These are phyloP conservation scores for Torrubiellomyces zombiae DNA, from an alignment of 2,329 filamentous ascomycete genomes.

Conservation along the genomic window DNA sequence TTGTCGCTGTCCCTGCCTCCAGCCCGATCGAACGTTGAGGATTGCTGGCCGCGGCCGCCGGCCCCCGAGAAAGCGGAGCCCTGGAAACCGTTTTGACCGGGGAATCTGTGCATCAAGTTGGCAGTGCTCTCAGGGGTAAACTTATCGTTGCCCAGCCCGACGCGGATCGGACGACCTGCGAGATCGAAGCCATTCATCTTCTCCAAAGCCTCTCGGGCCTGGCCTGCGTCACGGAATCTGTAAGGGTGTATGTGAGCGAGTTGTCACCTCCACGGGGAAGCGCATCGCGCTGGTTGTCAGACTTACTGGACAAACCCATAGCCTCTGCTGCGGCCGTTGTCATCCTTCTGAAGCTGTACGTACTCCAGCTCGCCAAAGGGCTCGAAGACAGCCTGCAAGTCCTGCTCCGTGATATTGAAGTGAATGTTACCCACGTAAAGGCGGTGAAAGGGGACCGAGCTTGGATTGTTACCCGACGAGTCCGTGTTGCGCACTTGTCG, in stretches of 20 bases:
- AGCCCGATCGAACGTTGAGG: conserved; percentile 79
- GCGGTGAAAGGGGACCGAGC: conserved; percentile 87
- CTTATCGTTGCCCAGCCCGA: conserved; percentile 99
- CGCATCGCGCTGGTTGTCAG: background rate
- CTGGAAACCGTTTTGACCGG: conserved; percentile 67
- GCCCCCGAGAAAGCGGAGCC: conserved; percentile 83
- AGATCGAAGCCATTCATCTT: conserved; percentile 99
- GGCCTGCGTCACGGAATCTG: conserved; percentile 76
- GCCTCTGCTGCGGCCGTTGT: conserved; percentile 74
- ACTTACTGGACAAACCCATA: conserved; percentile 98
- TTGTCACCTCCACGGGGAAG: background rate
- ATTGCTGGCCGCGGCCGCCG: conserved; percentile 71
- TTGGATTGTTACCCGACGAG: conserved; percentile 49
- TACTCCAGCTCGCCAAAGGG: conserved; percentile 97
- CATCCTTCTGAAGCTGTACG: conserved; percentile 93
- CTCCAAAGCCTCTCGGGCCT: conserved; percentile 87
- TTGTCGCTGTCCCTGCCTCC: conserved; percentile 82
- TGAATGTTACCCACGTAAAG: conserved; percentile 99
- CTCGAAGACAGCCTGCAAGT: conserved; percentile 91
- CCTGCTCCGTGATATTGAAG: conserved; percentile 95
- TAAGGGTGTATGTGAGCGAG: conserved; percentile 15
- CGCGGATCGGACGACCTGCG: conserved; percentile 89
- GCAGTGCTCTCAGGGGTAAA: conserved; percentile 95
- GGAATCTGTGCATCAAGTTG: conserved; percentile 82
- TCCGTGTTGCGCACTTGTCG: conserved; percentile 81